Conservation (phyloP, 108 stramenopile species). For the Tribonema minus region DNA sequence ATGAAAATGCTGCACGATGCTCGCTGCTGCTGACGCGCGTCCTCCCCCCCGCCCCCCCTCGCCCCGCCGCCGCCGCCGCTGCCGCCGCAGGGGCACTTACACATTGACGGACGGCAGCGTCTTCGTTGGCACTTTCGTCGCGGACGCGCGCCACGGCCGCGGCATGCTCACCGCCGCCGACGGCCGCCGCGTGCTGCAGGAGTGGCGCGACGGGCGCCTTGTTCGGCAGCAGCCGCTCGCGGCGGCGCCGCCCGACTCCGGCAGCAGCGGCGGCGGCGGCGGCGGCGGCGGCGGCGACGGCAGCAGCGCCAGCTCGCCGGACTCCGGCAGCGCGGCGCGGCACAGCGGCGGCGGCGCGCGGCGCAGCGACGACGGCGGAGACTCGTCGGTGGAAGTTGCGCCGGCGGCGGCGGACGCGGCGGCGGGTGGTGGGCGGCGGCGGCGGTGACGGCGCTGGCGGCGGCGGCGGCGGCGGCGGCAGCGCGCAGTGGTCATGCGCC, state of each 20-base stretch:
- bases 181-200: not conserved
- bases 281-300: too few relatives aligned
- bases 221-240: too few relatives aligned
- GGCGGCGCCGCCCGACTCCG: too few relatives aligned
- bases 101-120: slow-evolving; percentile 4
- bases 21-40: too few relatives aligned
- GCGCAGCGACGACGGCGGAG: not conserved
- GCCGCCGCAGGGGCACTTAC: too few relatives aligned
- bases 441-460: not conserved
- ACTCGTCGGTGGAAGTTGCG: not conserved
- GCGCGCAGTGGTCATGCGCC: too few relatives aligned
- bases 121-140: slow-evolving; percentile 2
- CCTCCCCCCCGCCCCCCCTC: too few relatives aligned
- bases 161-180: not conserved
- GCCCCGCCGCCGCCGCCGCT: too few relatives aligned
- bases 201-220: slow-evolving; percentile 24
- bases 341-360: not conserved
- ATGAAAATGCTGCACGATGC: too few relatives aligned
- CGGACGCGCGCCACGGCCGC: slow-evolving; percentile 3
- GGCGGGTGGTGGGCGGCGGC: not conserved
- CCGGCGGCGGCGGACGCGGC: slow-evolving; percentile 2
- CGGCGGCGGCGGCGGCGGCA: too few relatives aligned
- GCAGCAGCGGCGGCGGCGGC: too few relatives aligned
- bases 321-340: not conserved
- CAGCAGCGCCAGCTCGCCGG: not conserved